Percentiles rank a stretch among this genome's conserved stretches.
Conservation (phyloP, 345 rosid genomes). For the Brassica incana region DNA sequence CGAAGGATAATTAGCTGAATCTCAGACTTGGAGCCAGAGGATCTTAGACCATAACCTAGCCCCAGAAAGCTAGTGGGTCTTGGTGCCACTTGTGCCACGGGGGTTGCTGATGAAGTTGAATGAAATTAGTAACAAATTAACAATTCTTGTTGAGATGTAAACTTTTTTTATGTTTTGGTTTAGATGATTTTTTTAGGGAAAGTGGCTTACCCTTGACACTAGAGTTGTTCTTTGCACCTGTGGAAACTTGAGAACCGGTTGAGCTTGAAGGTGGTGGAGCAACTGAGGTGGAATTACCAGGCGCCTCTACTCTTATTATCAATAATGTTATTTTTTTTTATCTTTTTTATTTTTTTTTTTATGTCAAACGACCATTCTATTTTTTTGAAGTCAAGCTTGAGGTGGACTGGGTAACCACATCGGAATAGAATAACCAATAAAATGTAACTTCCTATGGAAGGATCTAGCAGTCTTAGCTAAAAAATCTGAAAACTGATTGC, state of each 20-base stretch:
- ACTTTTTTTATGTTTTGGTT: slow-evolving; percentile 10
- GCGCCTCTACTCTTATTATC: slow-evolving; percentile 36
- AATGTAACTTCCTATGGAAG: no score
- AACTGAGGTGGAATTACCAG: slow-evolving; percentile 38
- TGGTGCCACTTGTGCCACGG: slow-evolving; percentile 48
- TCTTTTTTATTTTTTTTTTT: no score
- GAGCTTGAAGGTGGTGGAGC: slow-evolving; percentile 47
- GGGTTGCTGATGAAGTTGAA: slow-evolving; percentile 47
- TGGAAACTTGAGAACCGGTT: slow-evolving; percentile 49
- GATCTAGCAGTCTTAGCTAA: no score
- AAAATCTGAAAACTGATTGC: no score
- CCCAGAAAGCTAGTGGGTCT: slow-evolving; percentile 49
- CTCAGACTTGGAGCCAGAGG: slow-evolving; percentile 37
- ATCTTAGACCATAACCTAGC: slow-evolving; percentile 40
- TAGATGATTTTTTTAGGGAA: not conserved
- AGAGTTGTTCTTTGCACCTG: slow-evolving; percentile 44
- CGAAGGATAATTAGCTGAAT: slow-evolving; percentile 24
- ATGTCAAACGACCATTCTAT: no score
- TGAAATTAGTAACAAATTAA: not conserved
- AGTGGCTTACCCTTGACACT: slow-evolving; percentile 45
- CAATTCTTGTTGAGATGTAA: not conserved
- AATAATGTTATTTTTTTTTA: not conserved
- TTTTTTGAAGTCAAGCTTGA: no score
- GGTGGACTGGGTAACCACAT: no score
- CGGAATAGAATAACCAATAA: no score